Percentiles rank a stretch among this genome's conserved stretches.
Conservation (phyloP, 805 yeast species). For the Wickerhamiella siamensis region DNA sequence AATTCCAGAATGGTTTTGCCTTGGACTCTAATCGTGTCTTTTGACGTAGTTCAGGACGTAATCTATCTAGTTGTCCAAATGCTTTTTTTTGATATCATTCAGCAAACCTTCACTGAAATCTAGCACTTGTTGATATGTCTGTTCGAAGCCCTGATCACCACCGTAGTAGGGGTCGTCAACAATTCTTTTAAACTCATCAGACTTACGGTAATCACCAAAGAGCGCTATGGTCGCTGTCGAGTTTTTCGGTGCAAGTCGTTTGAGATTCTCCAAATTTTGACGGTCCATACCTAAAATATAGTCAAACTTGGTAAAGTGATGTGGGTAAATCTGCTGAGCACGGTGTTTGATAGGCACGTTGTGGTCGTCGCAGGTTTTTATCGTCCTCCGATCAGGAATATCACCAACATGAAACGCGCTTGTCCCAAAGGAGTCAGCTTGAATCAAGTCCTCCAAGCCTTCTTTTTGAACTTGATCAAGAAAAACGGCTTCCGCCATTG, state of each 20-base stretch:
- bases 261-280: constrained; percentile 25
- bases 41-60: not conserved
- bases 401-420: constrained; percentile 76
- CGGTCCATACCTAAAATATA: constrained; percentile 47
- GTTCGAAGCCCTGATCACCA: constrained; percentile 68
- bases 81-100: constrained; percentile 17
- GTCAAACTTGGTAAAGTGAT: constrained; percentile 40
- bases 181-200: constrained; percentile 34
- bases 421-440: constrained; percentile 74
- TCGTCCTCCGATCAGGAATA: constrained; percentile 62
- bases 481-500: constrained; percentile 96
- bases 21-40: too few species aligned
- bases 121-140: constrained; percentile 55
- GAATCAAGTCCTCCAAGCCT: constrained; percentile 33
- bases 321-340: constrained; percentile 72
- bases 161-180: constrained; percentile 93
- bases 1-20: too few species aligned
- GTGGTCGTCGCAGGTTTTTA: constrained; percentile 49
- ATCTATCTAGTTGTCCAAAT: not conserved
- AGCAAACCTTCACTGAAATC: constrained; percentile 67
- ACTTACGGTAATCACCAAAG: constrained; percentile 72
- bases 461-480: constrained; percentile 41
- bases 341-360: constrained; percentile 60
- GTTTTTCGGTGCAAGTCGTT: constrained; percentile 34
- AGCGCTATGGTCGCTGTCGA: constrained; percentile 38